Evolutionary conservation across 352 stramenopile genomes (phyloP).

Genomic region (Phytophthora sp.): DNA sequence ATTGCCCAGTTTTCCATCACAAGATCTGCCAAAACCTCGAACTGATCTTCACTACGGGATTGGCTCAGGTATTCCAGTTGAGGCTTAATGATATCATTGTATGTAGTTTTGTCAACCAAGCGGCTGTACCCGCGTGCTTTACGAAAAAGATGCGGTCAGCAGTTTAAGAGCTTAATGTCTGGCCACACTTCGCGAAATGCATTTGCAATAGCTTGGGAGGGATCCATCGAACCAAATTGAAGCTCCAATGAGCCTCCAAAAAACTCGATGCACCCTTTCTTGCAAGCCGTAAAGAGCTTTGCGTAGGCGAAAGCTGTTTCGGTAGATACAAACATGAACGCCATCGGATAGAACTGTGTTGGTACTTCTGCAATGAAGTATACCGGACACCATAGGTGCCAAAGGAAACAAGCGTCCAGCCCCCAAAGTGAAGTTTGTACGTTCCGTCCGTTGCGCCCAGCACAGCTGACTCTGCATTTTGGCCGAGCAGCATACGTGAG

Average conservation of each 20-base stretch:
- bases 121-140: not conserved
- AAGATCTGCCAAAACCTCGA: not conserved
- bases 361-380: not conserved
- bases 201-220: conserved; percentile 1
- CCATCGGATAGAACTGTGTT: conserved; percentile 2
- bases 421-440: conserved; percentile 7
- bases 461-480: not conserved
- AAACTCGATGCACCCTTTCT: not conserved
- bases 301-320: not conserved
- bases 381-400: not conserved
- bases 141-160: conserved; percentile 6
- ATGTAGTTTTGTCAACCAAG: not conserved
- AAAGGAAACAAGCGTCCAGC: conserved; percentile 1
- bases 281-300: not conserved
- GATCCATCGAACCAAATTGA: conserved; percentile 5
- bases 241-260: not conserved
- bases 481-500: not conserved
- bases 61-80: conserved; percentile 3
- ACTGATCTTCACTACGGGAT: not conserved
- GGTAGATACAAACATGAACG: conserved; percentile 4
- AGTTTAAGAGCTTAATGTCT: conserved; percentile 7
- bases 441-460: conserved; percentile 2
- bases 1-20: not conserved
- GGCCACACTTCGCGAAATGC: conserved; percentile 6
- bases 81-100: conserved; percentile 7